These are phyloP conservation scores for Mrakia gelida DNA, from an alignment of 768 basidiomycete genomes.

Conservation along the genomic window DNA sequence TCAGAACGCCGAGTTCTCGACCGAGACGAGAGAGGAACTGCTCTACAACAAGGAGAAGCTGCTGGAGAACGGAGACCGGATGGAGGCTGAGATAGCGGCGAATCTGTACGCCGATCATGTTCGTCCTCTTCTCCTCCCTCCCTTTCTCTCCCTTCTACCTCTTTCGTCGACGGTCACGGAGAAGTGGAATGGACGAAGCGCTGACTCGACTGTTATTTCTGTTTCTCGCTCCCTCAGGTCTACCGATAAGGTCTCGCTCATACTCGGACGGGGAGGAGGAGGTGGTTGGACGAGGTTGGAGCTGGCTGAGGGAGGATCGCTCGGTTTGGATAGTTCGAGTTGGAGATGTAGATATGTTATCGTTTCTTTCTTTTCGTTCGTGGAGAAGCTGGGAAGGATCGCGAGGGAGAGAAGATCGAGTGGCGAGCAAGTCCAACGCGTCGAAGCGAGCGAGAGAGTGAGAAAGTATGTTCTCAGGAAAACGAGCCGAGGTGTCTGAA, in stretches of 20 bases:
- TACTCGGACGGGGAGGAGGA: too few species aligned
- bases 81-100: slow-evolving; percentile 96
- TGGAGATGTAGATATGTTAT: too few species aligned
- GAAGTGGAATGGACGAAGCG: neutral
- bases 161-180: too few species aligned
- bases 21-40: slow-evolving; percentile 95
- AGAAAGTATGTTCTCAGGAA: too few species aligned
- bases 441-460: too few species aligned
- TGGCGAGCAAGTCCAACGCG: neutral
- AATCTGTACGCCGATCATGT: slow-evolving; percentile 55
- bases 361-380: neutral
- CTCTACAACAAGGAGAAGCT: slow-evolving; percentile 99
- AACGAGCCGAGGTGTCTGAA: too few species aligned
- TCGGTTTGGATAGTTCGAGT: too few species aligned
- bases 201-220: neutral
- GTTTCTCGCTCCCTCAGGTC: neutral
- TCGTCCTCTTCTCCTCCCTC: too few species aligned
- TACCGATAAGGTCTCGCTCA: neutral
- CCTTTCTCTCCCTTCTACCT: too few species aligned
- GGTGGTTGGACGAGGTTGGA: too few species aligned
- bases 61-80: slow-evolving; percentile 88
- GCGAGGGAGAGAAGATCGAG: neutral
- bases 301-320: too few species aligned
- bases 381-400: too few species aligned
- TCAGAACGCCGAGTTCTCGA: slow-evolving; percentile 95